Conservation (phyloP, 2,329 filamentous ascomycete species). For the Colletotrichum simmondsii region DNA sequence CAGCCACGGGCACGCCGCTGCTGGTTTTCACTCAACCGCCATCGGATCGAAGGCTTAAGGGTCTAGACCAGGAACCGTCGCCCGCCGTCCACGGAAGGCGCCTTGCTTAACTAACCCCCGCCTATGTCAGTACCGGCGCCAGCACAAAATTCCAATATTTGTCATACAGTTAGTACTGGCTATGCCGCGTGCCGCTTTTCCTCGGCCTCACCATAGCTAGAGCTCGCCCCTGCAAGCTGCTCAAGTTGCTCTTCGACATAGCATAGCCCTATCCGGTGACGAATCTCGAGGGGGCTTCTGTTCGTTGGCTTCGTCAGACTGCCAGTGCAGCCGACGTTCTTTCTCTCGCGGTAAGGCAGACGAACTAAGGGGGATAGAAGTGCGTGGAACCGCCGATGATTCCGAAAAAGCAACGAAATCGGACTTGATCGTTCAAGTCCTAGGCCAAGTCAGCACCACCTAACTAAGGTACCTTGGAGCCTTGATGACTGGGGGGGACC, state of each 20-base stretch:
- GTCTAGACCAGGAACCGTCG: slow-evolving; percentile 9
- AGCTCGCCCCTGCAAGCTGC: neutral
- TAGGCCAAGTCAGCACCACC: neutral
- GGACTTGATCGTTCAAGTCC: neutral
- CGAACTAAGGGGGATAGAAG: neutral
- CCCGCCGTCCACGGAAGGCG: slow-evolving; percentile 7
- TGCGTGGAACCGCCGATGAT: slow-evolving; percentile 18
- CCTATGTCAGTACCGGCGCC: slow-evolving; percentile 10
- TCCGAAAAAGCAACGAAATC: slow-evolving; percentile 31
- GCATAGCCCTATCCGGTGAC: slow-evolving; percentile 11
- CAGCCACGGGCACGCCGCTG: neutral
- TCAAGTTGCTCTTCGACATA: neutral
- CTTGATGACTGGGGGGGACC: neutral
- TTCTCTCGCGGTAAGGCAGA: neutral
- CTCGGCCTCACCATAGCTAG: neutral
- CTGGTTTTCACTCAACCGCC: slow-evolving; percentile 6
- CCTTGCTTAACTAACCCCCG: slow-evolving; percentile 6
- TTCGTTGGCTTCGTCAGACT: neutral
- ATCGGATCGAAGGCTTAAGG: neutral
- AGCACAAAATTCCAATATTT: slow-evolving; percentile 12
- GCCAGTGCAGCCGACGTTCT: neutral
- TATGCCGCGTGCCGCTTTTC: neutral
- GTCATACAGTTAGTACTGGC: neutral
- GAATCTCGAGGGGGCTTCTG: neutral
- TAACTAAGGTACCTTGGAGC: neutral